phyloP scores from a whole-genome alignment of 2,329 filamentous ascomycete genomes.

The Capronia coronata region DNA sequence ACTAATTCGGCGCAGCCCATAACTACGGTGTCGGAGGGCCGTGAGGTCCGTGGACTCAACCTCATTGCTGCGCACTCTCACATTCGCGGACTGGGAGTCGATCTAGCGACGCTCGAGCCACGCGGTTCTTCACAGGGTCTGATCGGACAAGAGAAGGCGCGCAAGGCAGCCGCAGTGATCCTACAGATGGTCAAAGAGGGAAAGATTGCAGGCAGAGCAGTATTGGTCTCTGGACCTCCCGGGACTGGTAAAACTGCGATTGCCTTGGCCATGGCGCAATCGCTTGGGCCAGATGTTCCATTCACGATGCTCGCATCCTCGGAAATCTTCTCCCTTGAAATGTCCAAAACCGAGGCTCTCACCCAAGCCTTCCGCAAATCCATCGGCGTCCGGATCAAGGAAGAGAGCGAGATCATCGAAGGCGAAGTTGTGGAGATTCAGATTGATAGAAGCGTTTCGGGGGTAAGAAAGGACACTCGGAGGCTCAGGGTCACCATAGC shows the following conservation, averaged over 20 bases:
- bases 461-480: conserved; percentile 42
- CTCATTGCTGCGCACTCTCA: conserved; percentile 98
- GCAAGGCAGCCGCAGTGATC: conserved; percentile 92
- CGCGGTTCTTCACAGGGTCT: conserved; percentile 80
- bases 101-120: conserved; percentile 83
- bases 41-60: conserved; percentile 92
- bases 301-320: conserved; percentile 94
- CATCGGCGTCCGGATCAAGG: conserved; percentile 95
- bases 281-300: conserved; percentile 84
- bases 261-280: conserved; percentile 98
- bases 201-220: conserved; percentile 92
- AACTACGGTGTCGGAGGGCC: conserved; percentile 84
- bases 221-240: conserved; percentile 89
- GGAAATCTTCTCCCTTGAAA: conserved; percentile 97
- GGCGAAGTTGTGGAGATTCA: conserved; percentile 98
- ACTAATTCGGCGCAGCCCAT: conserved; percentile 47
- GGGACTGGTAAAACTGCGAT: conserved; percentile 98
- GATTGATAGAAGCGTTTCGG: conserved; percentile 93
- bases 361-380: conserved; percentile 99
- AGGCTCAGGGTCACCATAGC: neutral
- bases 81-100: conserved; percentile 90
- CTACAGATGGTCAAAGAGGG: conserved; percentile 98
- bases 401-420: conserved; percentile 98
- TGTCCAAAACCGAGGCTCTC: conserved; percentile 98
- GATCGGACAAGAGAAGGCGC: conserved; percentile 91